Percentiles rank a stretch among this genome's conserved stretches.
These are phyloP conservation scores for Metschnikowia matae DNA, from an alignment of 805 yeast genomes.

Conservation along the genomic window DNA sequence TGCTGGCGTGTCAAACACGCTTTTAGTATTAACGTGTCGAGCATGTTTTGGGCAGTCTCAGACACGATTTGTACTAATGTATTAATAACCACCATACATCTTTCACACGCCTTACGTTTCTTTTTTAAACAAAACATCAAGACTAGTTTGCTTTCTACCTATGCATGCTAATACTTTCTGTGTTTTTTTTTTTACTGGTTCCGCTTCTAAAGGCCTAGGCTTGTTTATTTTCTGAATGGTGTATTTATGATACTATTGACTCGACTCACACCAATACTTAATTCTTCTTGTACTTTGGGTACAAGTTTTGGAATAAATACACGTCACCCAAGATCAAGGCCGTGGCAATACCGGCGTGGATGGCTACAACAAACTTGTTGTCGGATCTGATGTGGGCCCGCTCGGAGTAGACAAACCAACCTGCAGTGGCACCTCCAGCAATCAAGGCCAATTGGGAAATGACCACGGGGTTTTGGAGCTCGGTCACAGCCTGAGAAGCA, in stretches of 20 bases:
- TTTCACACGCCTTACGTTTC: too few relatives aligned
- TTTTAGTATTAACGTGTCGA: too few relatives aligned
- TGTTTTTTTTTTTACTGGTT: too few relatives aligned
- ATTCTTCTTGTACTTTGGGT: conserved; percentile 49
- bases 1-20: too few relatives aligned
- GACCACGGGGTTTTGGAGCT: conserved; percentile 62
- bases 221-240: background rate
- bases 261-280: conserved; percentile 1
- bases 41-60: too few relatives aligned
- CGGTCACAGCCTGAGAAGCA: conserved; percentile 25
- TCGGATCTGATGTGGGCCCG: conserved; percentile 44
- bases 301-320: conserved; percentile 48
- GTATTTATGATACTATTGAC: background rate
- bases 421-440: conserved; percentile 44
- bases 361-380: conserved; percentile 38
- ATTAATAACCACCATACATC: too few relatives aligned
- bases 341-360: conserved; percentile 49
- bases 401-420: conserved; percentile 48
- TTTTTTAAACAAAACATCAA: too few relatives aligned
- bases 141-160: too few relatives aligned
- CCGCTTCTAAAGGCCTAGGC: too few relatives aligned
- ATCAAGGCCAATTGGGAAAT: conserved; percentile 49
- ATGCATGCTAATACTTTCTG: too few relatives aligned
- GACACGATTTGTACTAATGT: too few relatives aligned
- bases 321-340: conserved; percentile 56